These are phyloP conservation scores for Russula foetens DNA, from an alignment of 768 basidiomycete species.

Conservation along the genomic window DNA sequence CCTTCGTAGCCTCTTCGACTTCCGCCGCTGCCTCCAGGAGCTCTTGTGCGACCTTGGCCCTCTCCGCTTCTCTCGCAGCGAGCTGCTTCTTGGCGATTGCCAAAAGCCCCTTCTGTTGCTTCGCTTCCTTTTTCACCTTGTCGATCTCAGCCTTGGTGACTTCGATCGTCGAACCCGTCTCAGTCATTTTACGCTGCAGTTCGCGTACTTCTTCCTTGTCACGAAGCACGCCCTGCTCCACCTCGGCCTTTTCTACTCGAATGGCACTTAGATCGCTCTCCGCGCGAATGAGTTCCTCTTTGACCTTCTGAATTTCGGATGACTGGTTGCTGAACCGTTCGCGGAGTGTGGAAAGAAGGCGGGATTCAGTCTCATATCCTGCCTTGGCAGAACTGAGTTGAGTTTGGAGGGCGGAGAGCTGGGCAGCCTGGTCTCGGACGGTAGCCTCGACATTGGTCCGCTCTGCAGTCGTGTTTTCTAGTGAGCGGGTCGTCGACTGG, in stretches of 20 bases:
- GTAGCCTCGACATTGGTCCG: constrained; percentile 56
- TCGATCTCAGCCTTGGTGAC: constrained; percentile 68
- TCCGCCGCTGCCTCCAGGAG: constrained; percentile 57
- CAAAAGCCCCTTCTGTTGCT: constrained; percentile 91
- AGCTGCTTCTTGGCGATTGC: constrained; percentile 95
- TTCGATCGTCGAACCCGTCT: constrained; percentile 66
- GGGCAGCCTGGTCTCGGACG: constrained; percentile 57
- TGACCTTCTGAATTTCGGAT: constrained; percentile 60
- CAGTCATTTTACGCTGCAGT: constrained; percentile 76
- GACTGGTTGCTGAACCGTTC: constrained; percentile 62
- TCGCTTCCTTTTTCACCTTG: constrained; percentile 85
- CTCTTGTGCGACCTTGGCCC: constrained; percentile 61
- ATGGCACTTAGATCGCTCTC: constrained; percentile 91
- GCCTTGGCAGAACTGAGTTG: constrained; percentile 79
- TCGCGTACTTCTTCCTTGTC: constrained; percentile 94
- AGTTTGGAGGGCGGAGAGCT: constrained; percentile 73
- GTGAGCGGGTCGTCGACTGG: constrained; percentile 64
- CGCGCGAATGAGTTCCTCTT: constrained; percentile 74
- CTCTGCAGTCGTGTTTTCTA: constrained; percentile 58
- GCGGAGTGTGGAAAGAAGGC: constrained; percentile 54
- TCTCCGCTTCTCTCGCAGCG: constrained; percentile 71
- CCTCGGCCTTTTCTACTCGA: constrained; percentile 82
- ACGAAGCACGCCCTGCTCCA: constrained; percentile 76
- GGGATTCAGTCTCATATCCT: constrained; percentile 79
- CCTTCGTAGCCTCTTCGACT: constrained; percentile 40